Percentiles rank a stretch among this genome's conserved stretches.
Conservation (phyloP, 1,284 basidiomycete genomes). For the Moesziomyces sp. region DNA sequence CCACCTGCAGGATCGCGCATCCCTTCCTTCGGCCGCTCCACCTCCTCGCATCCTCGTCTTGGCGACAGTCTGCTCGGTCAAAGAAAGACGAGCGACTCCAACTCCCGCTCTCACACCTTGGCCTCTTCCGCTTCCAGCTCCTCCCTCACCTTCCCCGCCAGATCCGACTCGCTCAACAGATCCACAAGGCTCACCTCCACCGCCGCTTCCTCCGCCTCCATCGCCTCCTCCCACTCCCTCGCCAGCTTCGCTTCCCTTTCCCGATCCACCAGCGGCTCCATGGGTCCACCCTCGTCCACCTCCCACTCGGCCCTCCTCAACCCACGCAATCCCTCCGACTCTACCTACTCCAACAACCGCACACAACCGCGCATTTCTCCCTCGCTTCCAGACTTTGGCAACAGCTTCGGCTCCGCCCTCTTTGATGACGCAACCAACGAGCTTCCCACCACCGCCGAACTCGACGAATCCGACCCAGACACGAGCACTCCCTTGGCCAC, state of each 20-base stretch:
- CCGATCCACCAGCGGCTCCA: slow-evolving; percentile 32
- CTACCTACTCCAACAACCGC: background rate
- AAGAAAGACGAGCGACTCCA: slow-evolving; percentile 41
- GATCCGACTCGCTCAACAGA: slow-evolving; percentile 34
- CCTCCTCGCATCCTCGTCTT: slow-evolving; percentile 34
- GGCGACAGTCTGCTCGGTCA: slow-evolving; percentile 47
- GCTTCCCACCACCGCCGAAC: slow-evolving; percentile 27
- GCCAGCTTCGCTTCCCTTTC: slow-evolving; percentile 27
- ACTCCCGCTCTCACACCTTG: slow-evolving; percentile 18
- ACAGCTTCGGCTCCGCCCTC: slow-evolving; percentile 31
- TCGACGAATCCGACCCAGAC: slow-evolving; percentile 26
- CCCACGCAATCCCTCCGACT: slow-evolving; percentile 6
- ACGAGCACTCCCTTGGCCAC: slow-evolving; percentile 21
- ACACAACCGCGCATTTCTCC: slow-evolving; percentile 26
- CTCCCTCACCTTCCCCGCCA: slow-evolving; percentile 31
- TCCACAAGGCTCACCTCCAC: slow-evolving; percentile 18
- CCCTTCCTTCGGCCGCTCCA: slow-evolving; percentile 37
- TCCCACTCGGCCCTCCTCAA: slow-evolving; percentile 23
- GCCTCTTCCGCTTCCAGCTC: slow-evolving; percentile 38
- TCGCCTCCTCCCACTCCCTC: slow-evolving; percentile 29
- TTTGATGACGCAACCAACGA: slow-evolving; percentile 20
- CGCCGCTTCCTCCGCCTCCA: slow-evolving; percentile 3
- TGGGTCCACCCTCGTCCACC: slow-evolving; percentile 36
- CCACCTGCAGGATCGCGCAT: slow-evolving; percentile 39
- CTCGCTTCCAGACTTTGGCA: slow-evolving; percentile 42